phyloP scores from a whole-genome alignment of 208 protist species.

The Porcisia hertigi region DNA sequence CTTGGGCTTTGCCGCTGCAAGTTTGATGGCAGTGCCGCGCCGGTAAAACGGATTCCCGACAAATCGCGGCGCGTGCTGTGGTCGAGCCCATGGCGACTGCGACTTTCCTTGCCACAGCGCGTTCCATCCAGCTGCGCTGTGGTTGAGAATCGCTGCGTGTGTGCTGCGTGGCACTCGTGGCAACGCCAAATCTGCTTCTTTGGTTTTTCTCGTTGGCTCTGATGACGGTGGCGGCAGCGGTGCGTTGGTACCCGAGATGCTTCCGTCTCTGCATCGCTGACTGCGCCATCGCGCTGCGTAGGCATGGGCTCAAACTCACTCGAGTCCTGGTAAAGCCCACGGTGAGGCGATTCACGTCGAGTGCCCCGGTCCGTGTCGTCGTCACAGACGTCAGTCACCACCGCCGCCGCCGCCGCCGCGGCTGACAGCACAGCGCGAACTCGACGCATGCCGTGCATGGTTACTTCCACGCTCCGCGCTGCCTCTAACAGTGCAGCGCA shows the following conservation, averaged over 20 bases:
- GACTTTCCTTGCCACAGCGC: neutral
- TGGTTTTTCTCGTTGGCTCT: neutral
- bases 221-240: neutral
- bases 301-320: neutral
- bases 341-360: neutral
- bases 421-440: conserved; percentile 11
- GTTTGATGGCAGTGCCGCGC: neutral
- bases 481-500: conserved; percentile 18
- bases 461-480: conserved; percentile 22
- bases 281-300: neutral
- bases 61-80: neutral
- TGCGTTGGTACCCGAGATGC: neutral
- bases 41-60: neutral
- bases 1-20: neutral
- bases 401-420: neutral
- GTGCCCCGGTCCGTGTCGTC: neutral
- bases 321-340: neutral
- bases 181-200: neutral
- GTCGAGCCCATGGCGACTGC: neutral
- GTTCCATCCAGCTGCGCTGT: neutral
- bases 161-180: neutral
- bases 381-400: neutral
- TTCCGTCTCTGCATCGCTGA: neutral
- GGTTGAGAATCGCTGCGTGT: neutral
- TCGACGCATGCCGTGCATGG: conserved; percentile 27